A percentile compares a stretch with the other conserved stretches of the same genome.
Conservation (phyloP, 2,329 filamentous ascomycete genomes). For the Talaromyces sp. region DNA sequence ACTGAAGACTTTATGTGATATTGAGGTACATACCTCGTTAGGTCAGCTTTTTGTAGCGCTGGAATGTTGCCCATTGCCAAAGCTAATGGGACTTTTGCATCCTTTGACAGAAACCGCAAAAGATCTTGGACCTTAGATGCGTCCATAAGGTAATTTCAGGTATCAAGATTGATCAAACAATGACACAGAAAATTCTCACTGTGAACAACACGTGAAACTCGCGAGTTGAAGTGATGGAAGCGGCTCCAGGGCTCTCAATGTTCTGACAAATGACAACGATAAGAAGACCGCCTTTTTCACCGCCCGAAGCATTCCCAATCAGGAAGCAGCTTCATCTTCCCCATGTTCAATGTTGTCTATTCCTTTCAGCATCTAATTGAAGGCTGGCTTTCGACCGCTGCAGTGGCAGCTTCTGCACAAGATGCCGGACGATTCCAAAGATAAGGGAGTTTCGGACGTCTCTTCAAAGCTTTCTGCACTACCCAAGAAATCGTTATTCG, state of each 20-base stretch:
- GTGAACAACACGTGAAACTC: no score
- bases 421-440: constrained; percentile 44
- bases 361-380: constrained; percentile 1
- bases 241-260: background rate
- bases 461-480: constrained; percentile 78
- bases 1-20: no score
- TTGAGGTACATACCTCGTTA: constrained; percentile 42
- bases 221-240: no score
- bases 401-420: constrained; percentile 24
- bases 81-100: constrained; percentile 59
- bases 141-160: background rate
- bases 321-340: constrained; percentile 9
- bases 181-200: no score
- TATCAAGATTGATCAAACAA: no score
- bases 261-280: constrained; percentile 3
- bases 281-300: constrained; percentile 14
- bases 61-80: constrained; percentile 59
- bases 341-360: background rate
- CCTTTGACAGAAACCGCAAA: constrained; percentile 61
- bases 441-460: constrained; percentile 66
- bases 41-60: constrained; percentile 54
- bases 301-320: constrained; percentile 14
- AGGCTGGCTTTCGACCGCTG: constrained; percentile 14
- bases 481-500: constrained; percentile 82
- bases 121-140: constrained; percentile 41